These are phyloP conservation scores for Boletellus ananas DNA, from an alignment of 768 basidiomycete genomes.

Conservation along the genomic window DNA sequence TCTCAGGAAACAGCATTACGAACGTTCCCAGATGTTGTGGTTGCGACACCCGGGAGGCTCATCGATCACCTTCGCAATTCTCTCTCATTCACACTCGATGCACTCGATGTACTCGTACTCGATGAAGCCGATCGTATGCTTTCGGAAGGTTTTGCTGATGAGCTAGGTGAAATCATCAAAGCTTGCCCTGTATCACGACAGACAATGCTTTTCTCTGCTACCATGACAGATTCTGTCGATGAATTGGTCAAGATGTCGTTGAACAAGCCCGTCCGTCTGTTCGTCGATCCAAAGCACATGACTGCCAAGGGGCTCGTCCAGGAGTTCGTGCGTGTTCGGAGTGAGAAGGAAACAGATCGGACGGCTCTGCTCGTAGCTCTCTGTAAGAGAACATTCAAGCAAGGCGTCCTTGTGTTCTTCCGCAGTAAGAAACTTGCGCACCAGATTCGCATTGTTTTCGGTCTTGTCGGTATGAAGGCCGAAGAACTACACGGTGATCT, in stretches of 20 bases:
- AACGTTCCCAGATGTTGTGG: slow-evolving; percentile 86
- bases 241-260: slow-evolving; percentile 90
- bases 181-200: slow-evolving; percentile 85
- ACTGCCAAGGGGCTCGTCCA: slow-evolving; percentile 85
- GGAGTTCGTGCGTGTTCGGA: slow-evolving; percentile 91
- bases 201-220: slow-evolving; percentile 98
- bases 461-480: slow-evolving; percentile 81
- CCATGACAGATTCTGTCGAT: slow-evolving; percentile 97
- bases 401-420: slow-evolving; percentile 86
- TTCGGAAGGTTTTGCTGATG: slow-evolving; percentile 91
- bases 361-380: slow-evolving; percentile 74
- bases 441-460: slow-evolving; percentile 93
- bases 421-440: slow-evolving; percentile 96
- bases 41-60: slow-evolving; percentile 95
- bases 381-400: slow-evolving; percentile 85
- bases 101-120: slow-evolving; percentile 88
- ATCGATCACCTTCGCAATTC: slow-evolving; percentile 98
- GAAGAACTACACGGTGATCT: slow-evolving; percentile 95
- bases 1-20: slow-evolving; percentile 85
- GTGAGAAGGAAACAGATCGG: slow-evolving; percentile 72
- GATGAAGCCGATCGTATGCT: slow-evolving; percentile 99
- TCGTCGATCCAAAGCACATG: slow-evolving; percentile 90
- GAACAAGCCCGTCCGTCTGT: slow-evolving; percentile 88
- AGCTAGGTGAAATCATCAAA: slow-evolving; percentile 89
- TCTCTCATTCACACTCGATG: slow-evolving; percentile 86